Conservation (phyloP, 176 grass and related monocot genomes). For the Oryza longistaminata region DNA sequence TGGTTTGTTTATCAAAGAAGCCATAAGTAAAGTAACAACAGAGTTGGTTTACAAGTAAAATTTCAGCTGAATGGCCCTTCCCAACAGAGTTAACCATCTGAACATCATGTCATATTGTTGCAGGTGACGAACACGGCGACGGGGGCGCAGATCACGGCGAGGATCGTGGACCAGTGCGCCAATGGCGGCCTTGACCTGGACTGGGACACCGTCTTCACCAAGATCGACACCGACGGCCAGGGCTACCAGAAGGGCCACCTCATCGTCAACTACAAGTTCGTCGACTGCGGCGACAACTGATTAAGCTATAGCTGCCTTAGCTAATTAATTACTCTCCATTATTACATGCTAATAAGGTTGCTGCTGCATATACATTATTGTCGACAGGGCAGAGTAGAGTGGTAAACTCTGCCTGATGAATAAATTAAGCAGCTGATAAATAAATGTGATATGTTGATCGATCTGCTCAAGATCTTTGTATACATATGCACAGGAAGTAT, state of each 20-base stretch:
- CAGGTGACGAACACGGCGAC: slow-evolving; percentile 65
- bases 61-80: too few relatives aligned
- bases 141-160: slow-evolving; percentile 34
- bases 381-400: not conserved
- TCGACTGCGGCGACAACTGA: slow-evolving; percentile 30
- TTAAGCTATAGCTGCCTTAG: not conserved
- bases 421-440: not conserved
- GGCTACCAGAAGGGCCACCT: slow-evolving; percentile 14
- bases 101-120: not conserved
- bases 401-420: not conserved
- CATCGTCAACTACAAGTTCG: slow-evolving; percentile 61
- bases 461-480: too few relatives aligned
- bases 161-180: slow-evolving; percentile 63
- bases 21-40: too few relatives aligned
- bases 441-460: too few relatives aligned
- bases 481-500: too few relatives aligned
- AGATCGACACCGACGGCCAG: slow-evolving; percentile 43
- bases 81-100: too few relatives aligned
- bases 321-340: not conserved
- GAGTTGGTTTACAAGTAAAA: too few relatives aligned
- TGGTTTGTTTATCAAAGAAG: too few relatives aligned
- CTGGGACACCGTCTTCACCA: slow-evolving; percentile 37
- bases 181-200: slow-evolving; percentile 64
- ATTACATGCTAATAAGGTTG: not conserved
- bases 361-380: not conserved